phyloP scores from a whole-genome alignment of 2,329 filamentous ascomycete species.

The Gaeumannomyces sp. region DNA sequence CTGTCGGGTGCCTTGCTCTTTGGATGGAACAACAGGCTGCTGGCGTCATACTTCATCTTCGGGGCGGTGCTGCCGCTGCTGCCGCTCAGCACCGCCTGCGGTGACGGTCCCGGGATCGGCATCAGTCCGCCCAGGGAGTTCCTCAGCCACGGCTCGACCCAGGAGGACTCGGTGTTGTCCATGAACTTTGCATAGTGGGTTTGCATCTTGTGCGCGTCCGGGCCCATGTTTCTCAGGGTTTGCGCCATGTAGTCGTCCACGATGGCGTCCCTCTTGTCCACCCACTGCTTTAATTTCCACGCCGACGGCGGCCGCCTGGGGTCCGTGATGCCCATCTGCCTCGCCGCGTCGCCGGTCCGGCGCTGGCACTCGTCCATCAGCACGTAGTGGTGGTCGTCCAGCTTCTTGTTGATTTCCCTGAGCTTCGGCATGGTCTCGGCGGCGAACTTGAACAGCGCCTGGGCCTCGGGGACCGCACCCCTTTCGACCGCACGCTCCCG shows the following conservation, averaged over 20 bases:
- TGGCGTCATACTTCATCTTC: background rate
- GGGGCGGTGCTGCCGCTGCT: background rate
- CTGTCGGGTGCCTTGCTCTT: background rate
- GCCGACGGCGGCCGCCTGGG: too few relatives aligned
- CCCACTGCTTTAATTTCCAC: background rate
- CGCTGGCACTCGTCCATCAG: constrained; percentile 1
- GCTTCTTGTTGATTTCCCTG: background rate
- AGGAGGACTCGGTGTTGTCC: background rate
- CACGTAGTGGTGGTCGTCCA: background rate
- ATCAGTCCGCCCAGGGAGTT: too few relatives aligned
- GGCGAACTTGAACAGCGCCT: too few relatives aligned
- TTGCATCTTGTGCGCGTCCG: background rate
- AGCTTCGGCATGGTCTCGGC: background rate
- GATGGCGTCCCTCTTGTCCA: background rate
- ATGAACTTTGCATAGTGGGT: background rate
- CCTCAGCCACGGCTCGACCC: background rate
- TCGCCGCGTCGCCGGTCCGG: background rate
- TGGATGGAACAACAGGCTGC: background rate
- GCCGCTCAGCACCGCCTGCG: too few relatives aligned
- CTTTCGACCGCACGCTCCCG: too few relatives aligned
- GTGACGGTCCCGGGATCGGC: too few relatives aligned
- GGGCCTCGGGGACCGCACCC: too few relatives aligned
- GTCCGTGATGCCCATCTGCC: constrained; percentile 1
- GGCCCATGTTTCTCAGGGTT: background rate
- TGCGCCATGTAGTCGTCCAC: background rate